Evolutionary conservation across 352 stramenopile species (phyloP).

Genomic region (Globisporangium recalcitrans): DNA sequence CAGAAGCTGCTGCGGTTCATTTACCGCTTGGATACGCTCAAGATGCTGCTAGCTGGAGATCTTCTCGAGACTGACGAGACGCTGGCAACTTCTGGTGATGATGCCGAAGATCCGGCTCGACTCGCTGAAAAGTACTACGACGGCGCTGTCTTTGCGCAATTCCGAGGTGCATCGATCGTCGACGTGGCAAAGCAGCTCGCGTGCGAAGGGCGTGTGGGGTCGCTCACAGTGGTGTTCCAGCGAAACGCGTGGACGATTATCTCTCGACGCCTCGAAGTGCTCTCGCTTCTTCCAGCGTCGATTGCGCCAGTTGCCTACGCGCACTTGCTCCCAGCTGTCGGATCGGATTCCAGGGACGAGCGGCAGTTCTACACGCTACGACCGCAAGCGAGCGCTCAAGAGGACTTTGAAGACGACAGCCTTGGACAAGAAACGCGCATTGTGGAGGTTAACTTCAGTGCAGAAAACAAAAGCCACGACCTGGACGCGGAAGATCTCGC

Average conservation of each 20-base stretch:
- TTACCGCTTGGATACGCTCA: slow-evolving; percentile 51
- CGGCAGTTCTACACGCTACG: slow-evolving; percentile 42
- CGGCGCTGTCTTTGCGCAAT: slow-evolving; percentile 26
- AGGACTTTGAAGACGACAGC: not conserved
- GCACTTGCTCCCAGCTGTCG: slow-evolving; percentile 44
- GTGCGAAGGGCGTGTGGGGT: slow-evolving; percentile 37
- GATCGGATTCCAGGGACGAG: slow-evolving; percentile 19
- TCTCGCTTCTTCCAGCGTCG: slow-evolving; percentile 38
- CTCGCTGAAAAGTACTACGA: slow-evolving; percentile 38
- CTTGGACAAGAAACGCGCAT: not conserved
- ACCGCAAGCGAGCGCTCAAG: not conserved
- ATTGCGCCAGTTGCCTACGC: slow-evolving; percentile 35
- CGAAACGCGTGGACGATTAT: slow-evolving; percentile 53
- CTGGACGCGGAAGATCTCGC: slow-evolving; percentile 31
- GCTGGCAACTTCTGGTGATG: slow-evolving; percentile 11
- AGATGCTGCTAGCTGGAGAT: slow-evolving; percentile 36
- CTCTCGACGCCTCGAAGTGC: slow-evolving; percentile 38
- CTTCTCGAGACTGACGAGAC: slow-evolving; percentile 25
- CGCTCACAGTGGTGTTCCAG: slow-evolving; percentile 39
- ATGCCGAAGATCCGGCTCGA: slow-evolving; percentile 16
- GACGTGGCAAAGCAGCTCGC: slow-evolving; percentile 41
- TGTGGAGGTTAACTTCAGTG: slow-evolving; percentile 22
- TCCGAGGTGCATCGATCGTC: slow-evolving; percentile 30
- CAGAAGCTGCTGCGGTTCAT: slow-evolving; percentile 27
- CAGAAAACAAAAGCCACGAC: slow-evolving; percentile 41